These are phyloP conservation scores for Aspergillus phoenicis DNA, from an alignment of 2,329 filamentous ascomycete genomes.

Conservation along the genomic window DNA sequence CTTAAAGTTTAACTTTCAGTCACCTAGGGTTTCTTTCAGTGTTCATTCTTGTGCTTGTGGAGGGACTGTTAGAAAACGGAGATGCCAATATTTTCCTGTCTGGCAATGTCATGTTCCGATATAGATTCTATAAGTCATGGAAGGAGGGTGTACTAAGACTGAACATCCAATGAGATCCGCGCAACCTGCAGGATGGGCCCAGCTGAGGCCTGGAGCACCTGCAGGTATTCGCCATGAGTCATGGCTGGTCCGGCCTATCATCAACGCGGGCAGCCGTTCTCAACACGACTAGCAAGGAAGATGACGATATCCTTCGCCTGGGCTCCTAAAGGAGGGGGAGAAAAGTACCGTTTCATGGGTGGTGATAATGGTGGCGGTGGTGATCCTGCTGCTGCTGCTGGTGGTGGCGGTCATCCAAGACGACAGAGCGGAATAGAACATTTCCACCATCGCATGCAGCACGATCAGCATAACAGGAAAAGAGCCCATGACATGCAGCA, in stretches of 20 bases:
- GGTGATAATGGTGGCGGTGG: neutral
- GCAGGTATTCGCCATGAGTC: neutral
- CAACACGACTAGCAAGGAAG: neutral
- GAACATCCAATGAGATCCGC: neutral
- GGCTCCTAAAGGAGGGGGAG: neutral
- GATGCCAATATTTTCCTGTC: neutral
- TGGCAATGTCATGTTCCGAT: neutral
- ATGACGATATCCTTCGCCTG: neutral
- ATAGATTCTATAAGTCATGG: neutral
- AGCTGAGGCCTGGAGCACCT: constrained; percentile 2
- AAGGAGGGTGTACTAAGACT: neutral
- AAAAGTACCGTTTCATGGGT: neutral
- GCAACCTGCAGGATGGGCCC: neutral
- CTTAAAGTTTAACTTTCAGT: too few species aligned
- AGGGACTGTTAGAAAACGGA: too few species aligned
- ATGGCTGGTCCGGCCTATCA: neutral
- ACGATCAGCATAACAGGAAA: neutral
- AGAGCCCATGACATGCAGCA: neutral
- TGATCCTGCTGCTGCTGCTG: neutral
- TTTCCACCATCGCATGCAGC: neutral
- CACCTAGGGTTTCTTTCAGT: too few species aligned
- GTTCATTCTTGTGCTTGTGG: too few species aligned
- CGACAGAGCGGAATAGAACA: neutral
- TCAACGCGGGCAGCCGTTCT: neutral
- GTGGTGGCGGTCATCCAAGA: neutral